These are phyloP conservation scores for Ceratobasidium sp. DNA, from an alignment of 1,284 basidiomycete genomes.

Conservation along the genomic window DNA sequence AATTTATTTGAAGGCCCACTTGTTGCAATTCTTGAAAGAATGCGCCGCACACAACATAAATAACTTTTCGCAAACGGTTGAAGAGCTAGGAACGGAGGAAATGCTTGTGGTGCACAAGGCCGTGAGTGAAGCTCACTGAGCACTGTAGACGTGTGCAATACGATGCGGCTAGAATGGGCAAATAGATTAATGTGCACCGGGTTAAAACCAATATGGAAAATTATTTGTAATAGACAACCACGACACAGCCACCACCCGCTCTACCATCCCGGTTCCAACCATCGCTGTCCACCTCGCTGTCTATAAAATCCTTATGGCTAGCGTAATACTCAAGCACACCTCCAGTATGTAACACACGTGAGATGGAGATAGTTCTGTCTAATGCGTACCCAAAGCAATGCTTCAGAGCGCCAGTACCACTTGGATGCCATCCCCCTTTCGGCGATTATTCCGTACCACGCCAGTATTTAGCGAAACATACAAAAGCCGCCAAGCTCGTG, in stretches of 20 bases:
- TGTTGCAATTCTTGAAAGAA: constrained; percentile 76
- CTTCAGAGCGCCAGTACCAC: neutral
- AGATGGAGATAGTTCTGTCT: neutral
- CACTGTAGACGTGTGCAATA: constrained; percentile 18
- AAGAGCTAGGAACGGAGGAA: constrained; percentile 77
- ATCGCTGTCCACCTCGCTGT: neutral
- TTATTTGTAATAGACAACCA: too few species aligned
- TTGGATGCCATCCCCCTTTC: neutral
- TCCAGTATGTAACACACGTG: neutral
- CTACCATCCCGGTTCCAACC: neutral
- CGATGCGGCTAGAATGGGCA: neutral
- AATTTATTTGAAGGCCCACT: constrained; percentile 66
- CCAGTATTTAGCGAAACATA: constrained; percentile 32
- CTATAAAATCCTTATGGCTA: neutral
- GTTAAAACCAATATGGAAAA: neutral
- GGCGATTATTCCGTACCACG: constrained; percentile 24
- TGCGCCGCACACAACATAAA: constrained; percentile 75
- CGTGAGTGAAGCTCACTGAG: constrained; percentile 56
- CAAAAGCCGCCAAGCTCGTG: constrained; percentile 37
- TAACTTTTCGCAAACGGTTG: constrained; percentile 74
- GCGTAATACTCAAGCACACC: neutral
- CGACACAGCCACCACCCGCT: constrained; percentile 25
- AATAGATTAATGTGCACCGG: neutral
- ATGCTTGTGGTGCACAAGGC: constrained; percentile 73
- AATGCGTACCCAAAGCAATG: neutral